Percentiles rank a stretch among this genome's conserved stretches.
Conservation (phyloP, 2,329 filamentous ascomycete species). For the Tolypocladium nubicola region DNA sequence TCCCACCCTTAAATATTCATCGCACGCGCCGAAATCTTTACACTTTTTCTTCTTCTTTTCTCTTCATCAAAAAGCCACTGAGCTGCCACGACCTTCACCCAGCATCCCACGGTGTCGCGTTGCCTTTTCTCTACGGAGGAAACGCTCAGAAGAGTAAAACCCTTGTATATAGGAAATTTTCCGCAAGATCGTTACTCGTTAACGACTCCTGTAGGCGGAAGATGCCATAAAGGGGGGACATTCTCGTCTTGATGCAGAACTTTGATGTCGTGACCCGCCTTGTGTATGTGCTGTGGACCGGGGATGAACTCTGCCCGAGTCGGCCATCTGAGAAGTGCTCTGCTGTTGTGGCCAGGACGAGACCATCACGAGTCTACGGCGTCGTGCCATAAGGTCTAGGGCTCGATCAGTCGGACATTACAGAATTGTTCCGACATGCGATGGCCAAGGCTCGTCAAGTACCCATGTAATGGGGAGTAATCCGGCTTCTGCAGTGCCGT, state of each 20-base stretch:
- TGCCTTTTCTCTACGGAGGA: conserved; percentile 42
- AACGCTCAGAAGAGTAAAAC: conserved; percentile 47
- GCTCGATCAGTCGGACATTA: not conserved
- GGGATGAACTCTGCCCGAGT: not conserved
- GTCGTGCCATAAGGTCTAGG: not conserved
- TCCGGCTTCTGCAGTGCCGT: not conserved
- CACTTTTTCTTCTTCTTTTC: conserved; percentile 28
- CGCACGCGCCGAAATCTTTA: conserved; percentile 16
- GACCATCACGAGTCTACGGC: too few relatives aligned
- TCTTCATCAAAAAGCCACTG: conserved; percentile 54
- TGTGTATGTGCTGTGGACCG: not conserved
- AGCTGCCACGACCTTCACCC: conserved; percentile 55
- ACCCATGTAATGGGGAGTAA: too few relatives aligned
- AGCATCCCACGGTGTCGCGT: conserved; percentile 48
- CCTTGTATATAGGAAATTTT: conserved; percentile 56
- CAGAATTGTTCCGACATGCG: not conserved
- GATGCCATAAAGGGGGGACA: conserved; percentile 54
- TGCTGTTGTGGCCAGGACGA: not conserved
- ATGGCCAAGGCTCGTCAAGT: not conserved
- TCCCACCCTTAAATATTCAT: conserved; percentile 12
- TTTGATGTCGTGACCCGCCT: not conserved
- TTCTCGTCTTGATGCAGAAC: conserved; percentile 8
- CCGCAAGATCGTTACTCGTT: conserved; percentile 26
- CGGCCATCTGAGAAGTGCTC: not conserved
- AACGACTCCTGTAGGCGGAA: conserved; percentile 33